Evolutionary conservation across 257 asterid genomes (phyloP).

Genomic region (Solanum ahanhuiri): DNA sequence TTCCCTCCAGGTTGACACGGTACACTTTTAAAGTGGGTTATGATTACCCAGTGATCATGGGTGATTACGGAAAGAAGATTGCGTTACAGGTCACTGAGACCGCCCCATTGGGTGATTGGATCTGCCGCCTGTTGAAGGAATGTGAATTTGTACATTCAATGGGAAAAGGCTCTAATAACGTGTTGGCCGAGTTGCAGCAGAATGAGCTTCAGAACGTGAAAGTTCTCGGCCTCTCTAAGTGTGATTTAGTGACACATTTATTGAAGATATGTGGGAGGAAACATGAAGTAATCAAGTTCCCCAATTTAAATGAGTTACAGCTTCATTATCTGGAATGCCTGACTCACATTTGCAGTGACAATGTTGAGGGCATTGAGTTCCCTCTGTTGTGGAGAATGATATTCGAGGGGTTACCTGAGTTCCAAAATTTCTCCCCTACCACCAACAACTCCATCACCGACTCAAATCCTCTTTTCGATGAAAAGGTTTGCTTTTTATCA

Average conservation of each 20-base stretch:
- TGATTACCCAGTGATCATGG: rapidly evolving
- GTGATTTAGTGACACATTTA: background rate
- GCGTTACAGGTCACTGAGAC: background rate
- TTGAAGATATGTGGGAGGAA: background rate
- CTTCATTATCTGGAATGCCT: rapidly evolving
- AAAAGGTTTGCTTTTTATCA: background rate
- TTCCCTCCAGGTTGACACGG: background rate
- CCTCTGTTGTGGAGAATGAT: rapidly evolving
- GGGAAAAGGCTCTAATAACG: background rate
- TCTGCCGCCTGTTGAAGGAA: background rate
- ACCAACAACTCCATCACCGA: background rate
- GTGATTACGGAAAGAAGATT: background rate
- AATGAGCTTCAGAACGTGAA: background rate
- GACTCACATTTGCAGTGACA: background rate
- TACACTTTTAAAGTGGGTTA: background rate
- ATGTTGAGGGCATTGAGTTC: background rate
- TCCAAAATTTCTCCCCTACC: background rate
- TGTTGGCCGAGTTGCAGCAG: background rate
- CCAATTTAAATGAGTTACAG: background rate
- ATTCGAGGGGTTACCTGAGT: rapidly evolving
- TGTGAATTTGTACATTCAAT: background rate
- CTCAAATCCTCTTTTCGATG: background rate
- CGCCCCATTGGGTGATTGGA: background rate
- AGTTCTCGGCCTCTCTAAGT: rapidly evolving
- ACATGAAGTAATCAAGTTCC: background rate